Evolutionary conservation across 805 yeast genomes (phyloP).

Genomic region (Torulaspora quercuum): DNA sequence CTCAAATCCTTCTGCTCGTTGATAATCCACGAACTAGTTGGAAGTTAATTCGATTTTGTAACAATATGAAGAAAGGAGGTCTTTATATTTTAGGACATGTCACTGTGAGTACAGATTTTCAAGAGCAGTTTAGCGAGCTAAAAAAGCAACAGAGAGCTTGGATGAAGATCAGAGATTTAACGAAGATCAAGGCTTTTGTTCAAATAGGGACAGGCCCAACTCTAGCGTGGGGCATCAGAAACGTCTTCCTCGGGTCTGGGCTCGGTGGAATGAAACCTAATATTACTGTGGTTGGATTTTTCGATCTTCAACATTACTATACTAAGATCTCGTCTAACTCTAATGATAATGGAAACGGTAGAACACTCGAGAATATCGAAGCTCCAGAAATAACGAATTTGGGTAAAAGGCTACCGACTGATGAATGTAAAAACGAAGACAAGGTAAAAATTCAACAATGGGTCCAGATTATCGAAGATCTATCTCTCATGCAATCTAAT

Average conservation of each 20-base stretch:
- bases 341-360: slow-evolving; percentile 8
- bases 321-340: slow-evolving; percentile 5
- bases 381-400: slow-evolving; percentile 13
- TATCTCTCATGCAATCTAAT: slow-evolving; percentile 81
- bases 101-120: slow-evolving; percentile 55
- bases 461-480: slow-evolving; percentile 90
- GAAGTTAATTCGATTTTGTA: slow-evolving; percentile 89
- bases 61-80: slow-evolving; percentile 93
- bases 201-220: slow-evolving; percentile 87
- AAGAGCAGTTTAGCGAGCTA: slow-evolving; percentile 63
- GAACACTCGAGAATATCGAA: slow-evolving; percentile 8
- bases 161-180: slow-evolving; percentile 73
- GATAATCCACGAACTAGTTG: slow-evolving; percentile 92
- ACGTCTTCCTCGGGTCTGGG: slow-evolving; percentile 88
- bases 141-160: slow-evolving; percentile 74
- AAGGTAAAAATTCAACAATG: slow-evolving; percentile 73
- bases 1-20: slow-evolving; percentile 82
- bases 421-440: slow-evolving; percentile 64
- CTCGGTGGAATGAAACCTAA: slow-evolving; percentile 99
- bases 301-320: slow-evolving; percentile 48
- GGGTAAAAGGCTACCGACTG: slow-evolving; percentile 66
- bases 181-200: slow-evolving; percentile 85
- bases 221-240: slow-evolving; percentile 92
- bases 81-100: slow-evolving; percentile 91
- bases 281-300: slow-evolving; percentile 87